A percentile compares a stretch with the other conserved stretches of the same genome.
phyloP scores from a whole-genome alignment of 331 rosid genomes.

The Cydonia oblonga region DNA sequence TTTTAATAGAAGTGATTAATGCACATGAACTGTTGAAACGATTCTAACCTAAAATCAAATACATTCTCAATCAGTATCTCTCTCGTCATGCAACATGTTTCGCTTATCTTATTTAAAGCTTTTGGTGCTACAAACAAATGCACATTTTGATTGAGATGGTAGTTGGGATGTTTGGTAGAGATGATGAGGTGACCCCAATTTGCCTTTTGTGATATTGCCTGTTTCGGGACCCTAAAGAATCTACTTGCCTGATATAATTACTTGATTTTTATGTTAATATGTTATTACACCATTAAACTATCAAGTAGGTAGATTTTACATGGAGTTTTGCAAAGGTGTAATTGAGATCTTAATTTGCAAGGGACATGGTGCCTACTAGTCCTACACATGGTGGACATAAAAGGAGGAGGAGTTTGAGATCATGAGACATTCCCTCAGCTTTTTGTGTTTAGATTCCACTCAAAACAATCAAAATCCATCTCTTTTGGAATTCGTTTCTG shows the following conservation, averaged over 20 bases:
- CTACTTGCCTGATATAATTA: conserved; percentile 5
- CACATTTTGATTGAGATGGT: not conserved
- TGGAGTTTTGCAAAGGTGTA: conserved; percentile 18
- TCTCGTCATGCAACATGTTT: not conserved
- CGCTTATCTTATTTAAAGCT: too few relatives aligned
- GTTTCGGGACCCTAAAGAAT: conserved; percentile 18
- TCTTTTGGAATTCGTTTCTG: conserved; percentile 26
- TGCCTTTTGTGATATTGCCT: not conserved
- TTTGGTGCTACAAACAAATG: not conserved
- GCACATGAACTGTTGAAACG: not conserved
- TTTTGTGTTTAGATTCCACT: conserved; percentile 6
- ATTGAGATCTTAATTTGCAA: conserved; percentile 11
- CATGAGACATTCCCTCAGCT: conserved; percentile 23
- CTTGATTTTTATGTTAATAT: not conserved
- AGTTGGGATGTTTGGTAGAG: conserved; percentile 4
- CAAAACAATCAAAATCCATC: conserved; percentile 3
- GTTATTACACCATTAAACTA: not conserved
- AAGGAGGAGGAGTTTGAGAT: conserved; percentile 30
- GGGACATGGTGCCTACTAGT: conserved; percentile 22
- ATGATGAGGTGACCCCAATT: conserved; percentile 8
- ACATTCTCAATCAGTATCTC: too few relatives aligned
- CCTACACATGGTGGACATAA: conserved; percentile 23
- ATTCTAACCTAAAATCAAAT: too few relatives aligned
- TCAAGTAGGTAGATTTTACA: not conserved
- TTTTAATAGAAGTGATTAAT: not conserved